phyloP scores from a whole-genome alignment of 495 filamentous ascomycete species.

The Lasiosphaeria miniovina region DNA sequence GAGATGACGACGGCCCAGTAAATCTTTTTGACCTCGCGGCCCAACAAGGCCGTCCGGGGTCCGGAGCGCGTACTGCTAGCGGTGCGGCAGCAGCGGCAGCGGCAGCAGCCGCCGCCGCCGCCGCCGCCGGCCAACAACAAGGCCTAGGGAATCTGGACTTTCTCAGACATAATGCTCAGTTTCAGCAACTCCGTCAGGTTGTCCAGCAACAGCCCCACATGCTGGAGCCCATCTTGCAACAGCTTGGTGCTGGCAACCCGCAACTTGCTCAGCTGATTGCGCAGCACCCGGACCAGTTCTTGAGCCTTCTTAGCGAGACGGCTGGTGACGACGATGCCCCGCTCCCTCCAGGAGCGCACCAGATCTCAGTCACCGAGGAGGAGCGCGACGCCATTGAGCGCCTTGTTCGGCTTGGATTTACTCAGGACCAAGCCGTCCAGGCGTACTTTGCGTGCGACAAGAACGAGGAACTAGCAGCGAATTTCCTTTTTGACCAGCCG shows the following conservation, averaged over 20 bases:
- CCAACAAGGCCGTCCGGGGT: conserved; percentile 54
- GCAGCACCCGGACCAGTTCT: conserved; percentile 86
- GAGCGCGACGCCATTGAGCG: conserved; percentile 96
- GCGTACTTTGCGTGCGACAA: conserved; percentile 99
- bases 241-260: conserved; percentile 93
- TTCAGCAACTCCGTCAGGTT: conserved; percentile 94
- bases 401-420: conserved; percentile 86
- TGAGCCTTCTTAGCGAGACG: conserved; percentile 82
- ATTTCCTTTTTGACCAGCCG: conserved; percentile 96
- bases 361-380: conserved; percentile 89
- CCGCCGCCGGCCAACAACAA: conserved; percentile 52
- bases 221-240: conserved; percentile 95
- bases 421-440: conserved; percentile 90
- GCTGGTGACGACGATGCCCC: conserved; percentile 68
- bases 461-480: conserved; percentile 96
- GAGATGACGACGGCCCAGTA: conserved; percentile 65
- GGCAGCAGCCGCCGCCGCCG: conserved; percentile 47
- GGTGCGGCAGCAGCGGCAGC: conserved; percentile 50
- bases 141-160: conserved; percentile 82
- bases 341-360: conserved; percentile 82
- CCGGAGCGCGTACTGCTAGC: conserved; percentile 37
- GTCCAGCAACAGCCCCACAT: conserved; percentile 97
- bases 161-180: conserved; percentile 93
- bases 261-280: conserved; percentile 89
- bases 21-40: conserved; percentile 96